These are phyloP conservation scores for Pterocarpus macrocarpus DNA, from an alignment of 306 rosid species.

Conservation along the genomic window DNA sequence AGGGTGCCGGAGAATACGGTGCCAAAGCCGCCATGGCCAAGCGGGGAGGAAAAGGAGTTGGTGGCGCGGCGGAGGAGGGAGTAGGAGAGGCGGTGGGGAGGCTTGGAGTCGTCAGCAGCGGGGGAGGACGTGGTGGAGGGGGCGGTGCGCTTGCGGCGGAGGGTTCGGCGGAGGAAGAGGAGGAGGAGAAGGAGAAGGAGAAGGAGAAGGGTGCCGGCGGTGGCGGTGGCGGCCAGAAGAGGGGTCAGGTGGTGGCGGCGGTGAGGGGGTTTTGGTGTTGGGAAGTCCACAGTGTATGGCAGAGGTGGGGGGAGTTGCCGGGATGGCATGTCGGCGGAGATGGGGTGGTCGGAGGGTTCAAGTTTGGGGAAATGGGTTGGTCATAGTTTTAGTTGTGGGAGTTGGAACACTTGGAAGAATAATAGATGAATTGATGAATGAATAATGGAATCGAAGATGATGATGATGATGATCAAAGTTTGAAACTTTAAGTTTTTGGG, in stretches of 20 bases:
- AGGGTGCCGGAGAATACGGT: slow-evolving; percentile 74
- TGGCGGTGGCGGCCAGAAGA: not conserved
- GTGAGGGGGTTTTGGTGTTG: not conserved
- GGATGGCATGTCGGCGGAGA: slow-evolving; percentile 60
- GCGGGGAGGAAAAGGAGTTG: slow-evolving; percentile 74
- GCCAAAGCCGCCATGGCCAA: slow-evolving; percentile 96
- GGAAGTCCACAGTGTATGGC: slow-evolving; percentile 36
- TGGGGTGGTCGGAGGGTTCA: not conserved
- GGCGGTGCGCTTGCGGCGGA: slow-evolving; percentile 63
- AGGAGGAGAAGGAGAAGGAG: slow-evolving; percentile 66
- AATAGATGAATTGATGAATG: not conserved
- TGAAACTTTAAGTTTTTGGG: slow-evolving; percentile 3
- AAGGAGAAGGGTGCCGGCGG: slow-evolving; percentile 54
- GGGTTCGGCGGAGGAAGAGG: slow-evolving; percentile 58
- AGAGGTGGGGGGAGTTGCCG: slow-evolving; percentile 57
- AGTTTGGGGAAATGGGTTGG: not conserved
- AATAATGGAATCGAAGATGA: no score
- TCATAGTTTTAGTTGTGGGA: slow-evolving; percentile 8
- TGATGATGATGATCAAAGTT: not conserved
- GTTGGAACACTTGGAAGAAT: not conserved
- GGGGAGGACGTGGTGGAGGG: slow-evolving; percentile 53
- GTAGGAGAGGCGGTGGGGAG: slow-evolving; percentile 78
- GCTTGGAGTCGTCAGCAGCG: slow-evolving; percentile 47
- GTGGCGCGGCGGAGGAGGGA: slow-evolving; percentile 90
- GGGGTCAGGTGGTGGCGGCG: not conserved